A percentile compares a stretch with the other conserved stretches of the same genome.
phyloP scores from a whole-genome alignment of 1,284 basidiomycete genomes.

The Singerocomus rubriflavus region DNA sequence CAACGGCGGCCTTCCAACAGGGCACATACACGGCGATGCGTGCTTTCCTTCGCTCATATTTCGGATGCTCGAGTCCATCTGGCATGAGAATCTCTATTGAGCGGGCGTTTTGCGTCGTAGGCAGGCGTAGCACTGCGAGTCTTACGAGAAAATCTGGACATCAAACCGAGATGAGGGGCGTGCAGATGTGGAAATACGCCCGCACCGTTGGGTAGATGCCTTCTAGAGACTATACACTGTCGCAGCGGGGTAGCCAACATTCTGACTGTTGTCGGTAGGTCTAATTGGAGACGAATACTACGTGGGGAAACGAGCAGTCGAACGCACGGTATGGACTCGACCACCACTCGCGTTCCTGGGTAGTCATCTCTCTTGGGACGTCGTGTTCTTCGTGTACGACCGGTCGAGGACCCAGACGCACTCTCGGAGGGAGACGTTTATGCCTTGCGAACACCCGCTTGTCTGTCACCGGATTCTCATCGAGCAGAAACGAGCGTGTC shows the following conservation, averaged over 20 bases:
- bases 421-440: conserved; percentile 53
- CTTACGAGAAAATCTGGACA: conserved; percentile 64
- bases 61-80: conserved; percentile 65
- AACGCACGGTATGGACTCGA: conserved; percentile 71
- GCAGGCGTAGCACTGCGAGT: conserved; percentile 47
- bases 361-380: conserved; percentile 53
- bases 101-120: conserved; percentile 24
- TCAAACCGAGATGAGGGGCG: conserved; percentile 4
- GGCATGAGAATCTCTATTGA: conserved; percentile 44
- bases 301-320: background rate
- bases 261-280: conserved; percentile 51
- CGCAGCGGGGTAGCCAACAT: conserved; percentile 67
- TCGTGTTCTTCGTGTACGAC: conserved; percentile 32
- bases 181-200: conserved; percentile 10
- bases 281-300: background rate
- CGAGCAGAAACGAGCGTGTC: conserved; percentile 55
- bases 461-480: conserved; percentile 52
- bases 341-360: conserved; percentile 61
- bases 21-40: conserved; percentile 50
- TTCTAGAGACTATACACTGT: conserved; percentile 47
- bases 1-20: conserved; percentile 53
- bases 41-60: conserved; percentile 46
- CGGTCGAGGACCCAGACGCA: conserved; percentile 29
- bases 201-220: conserved; percentile 57
- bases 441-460: conserved; percentile 47